These are phyloP conservation scores for Plectranthus barbatus DNA, from an alignment of 257 asterid genomes.

Conservation along the genomic window DNA sequence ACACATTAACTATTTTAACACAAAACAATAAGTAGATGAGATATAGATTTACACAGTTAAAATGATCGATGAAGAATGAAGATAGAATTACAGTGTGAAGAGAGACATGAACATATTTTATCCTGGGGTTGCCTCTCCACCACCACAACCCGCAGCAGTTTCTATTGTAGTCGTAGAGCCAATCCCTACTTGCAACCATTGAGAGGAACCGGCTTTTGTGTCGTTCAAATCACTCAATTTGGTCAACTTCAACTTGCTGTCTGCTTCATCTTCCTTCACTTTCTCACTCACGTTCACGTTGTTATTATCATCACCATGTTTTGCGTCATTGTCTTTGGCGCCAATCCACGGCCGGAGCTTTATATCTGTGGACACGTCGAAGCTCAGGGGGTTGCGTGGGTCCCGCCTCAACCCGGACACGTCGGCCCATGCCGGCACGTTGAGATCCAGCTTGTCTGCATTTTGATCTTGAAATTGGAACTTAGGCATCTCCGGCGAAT, in stretches of 20 bases:
- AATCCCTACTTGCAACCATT: slow-evolving; percentile 89
- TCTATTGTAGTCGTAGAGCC: slow-evolving; percentile 41
- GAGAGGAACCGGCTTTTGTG: slow-evolving; percentile 38
- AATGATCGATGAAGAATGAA: no score
- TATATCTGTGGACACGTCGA: slow-evolving; percentile 61
- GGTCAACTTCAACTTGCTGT: slow-evolving; percentile 51
- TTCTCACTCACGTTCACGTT: no score
- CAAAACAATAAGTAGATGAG: no score
- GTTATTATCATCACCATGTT: no score
- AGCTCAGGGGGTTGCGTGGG: slow-evolving; percentile 50
- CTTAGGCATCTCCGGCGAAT: slow-evolving; percentile 42
- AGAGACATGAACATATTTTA: no score
- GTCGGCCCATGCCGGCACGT: slow-evolving; percentile 68
- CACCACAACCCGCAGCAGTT: slow-evolving; percentile 11
- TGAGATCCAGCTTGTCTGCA: slow-evolving; percentile 51
- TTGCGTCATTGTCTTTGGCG: background rate
- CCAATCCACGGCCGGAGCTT: slow-evolving; percentile 23
- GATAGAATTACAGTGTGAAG: no score
- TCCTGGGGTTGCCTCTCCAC: background rate
- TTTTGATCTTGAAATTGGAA: slow-evolving; percentile 30
- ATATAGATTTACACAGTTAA: no score
- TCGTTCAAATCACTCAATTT: slow-evolving; percentile 52
- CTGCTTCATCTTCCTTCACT: slow-evolving; percentile 50
- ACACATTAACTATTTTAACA: no score
- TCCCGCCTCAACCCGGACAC: slow-evolving; percentile 35